phyloP scores from a whole-genome alignment of 2,329 filamentous ascomycete species.

The Aspergillus terreus region DNA sequence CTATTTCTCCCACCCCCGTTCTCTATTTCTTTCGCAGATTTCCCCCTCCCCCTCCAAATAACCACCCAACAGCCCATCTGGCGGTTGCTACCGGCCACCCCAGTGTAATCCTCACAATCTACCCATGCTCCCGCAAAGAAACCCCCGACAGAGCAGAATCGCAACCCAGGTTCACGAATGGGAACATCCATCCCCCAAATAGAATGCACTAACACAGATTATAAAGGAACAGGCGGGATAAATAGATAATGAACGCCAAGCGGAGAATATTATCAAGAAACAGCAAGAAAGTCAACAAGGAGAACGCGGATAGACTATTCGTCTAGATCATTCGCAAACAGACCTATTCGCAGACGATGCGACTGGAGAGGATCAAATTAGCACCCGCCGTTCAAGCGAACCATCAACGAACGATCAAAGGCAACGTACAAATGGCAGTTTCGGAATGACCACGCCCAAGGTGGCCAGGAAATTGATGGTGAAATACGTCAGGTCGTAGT shows the following conservation, averaged over 20 bases:
- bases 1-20: not conserved
- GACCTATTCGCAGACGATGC: conserved; percentile 71
- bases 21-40: conserved; percentile 2
- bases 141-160: not conserved
- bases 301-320: conserved; percentile 41
- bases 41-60: not conserved
- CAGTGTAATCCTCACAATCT: too few species aligned
- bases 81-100: too few species aligned
- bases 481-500: conserved; percentile 96
- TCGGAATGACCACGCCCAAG: conserved; percentile 89
- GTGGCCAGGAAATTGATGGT: conserved; percentile 95
- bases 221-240: conserved; percentile 17
- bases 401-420: not conserved
- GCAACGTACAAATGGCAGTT: conserved; percentile 77
- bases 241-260: conserved; percentile 14
- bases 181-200: conserved; percentile 2
- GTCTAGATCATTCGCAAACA: conserved; percentile 68
- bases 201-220: conserved; percentile 6
- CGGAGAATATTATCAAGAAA: conserved; percentile 15
- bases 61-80: too few species aligned
- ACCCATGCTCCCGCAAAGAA: too few species aligned
- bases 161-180: conserved; percentile 9
- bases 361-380: conserved; percentile 52
- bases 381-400: conserved; percentile 7
- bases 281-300: conserved; percentile 5